Conservation (phyloP, 1,139 yeast genomes). For the Scheffersomyces quercinus region DNA sequence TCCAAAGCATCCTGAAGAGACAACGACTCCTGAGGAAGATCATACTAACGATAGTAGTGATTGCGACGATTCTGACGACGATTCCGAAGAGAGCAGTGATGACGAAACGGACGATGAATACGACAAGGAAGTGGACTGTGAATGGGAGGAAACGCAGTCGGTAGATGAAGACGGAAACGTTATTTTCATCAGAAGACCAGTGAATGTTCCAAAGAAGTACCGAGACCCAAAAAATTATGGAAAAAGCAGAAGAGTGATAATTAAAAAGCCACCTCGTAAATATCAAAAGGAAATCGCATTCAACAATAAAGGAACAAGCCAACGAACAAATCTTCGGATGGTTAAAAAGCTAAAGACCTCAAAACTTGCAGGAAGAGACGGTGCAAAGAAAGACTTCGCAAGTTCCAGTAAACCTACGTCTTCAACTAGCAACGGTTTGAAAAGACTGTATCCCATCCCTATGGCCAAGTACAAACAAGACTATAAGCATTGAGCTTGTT, state of each 20-base stretch:
- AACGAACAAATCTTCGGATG: too few species aligned
- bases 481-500: too few species aligned
- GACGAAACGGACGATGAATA: not conserved
- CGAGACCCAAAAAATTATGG: slow-evolving; percentile 13
- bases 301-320: too few species aligned
- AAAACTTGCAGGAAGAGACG: too few species aligned
- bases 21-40: not conserved
- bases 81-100: not conserved
- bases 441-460: too few species aligned
- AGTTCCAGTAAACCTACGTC: too few species aligned
- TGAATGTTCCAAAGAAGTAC: slow-evolving; percentile 19
- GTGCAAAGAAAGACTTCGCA: too few species aligned
- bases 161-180: slow-evolving; percentile 21
- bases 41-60: not conserved
- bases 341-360: too few species aligned
- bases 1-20: not conserved
- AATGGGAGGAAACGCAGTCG: slow-evolving; percentile 28
- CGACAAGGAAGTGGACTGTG: slow-evolving; percentile 9
- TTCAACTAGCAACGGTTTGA: too few species aligned
- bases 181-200: slow-evolving; percentile 22
- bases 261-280: slow-evolving; percentile 10
- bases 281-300: not conserved
- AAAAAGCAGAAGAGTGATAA: slow-evolving; percentile 15
- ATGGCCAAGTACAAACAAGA: too few species aligned
- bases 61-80: not conserved